These are phyloP conservation scores for Saccharomyces hybrid DNA, from an alignment of 1,139 yeast genomes.

Conservation along the genomic window DNA sequence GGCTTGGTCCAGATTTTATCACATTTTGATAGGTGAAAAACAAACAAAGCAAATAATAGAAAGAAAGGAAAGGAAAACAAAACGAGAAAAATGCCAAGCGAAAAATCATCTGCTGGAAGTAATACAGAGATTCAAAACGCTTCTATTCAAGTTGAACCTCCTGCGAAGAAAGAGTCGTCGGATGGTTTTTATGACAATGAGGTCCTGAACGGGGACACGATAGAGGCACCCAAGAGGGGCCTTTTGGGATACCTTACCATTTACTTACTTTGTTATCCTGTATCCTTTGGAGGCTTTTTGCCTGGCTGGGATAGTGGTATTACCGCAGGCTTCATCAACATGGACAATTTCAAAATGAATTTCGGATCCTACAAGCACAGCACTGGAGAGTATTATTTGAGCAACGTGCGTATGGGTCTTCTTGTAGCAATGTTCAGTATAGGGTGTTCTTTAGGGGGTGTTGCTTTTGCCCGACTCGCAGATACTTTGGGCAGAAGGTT, in stretches of 20 bases:
- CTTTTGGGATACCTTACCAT: neutral
- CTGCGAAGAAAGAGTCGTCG: too few species aligned
- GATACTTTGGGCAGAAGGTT: conserved; percentile 54
- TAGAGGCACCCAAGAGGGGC: neutral
- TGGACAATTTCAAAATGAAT: conserved; percentile 49
- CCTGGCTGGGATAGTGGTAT: conserved; percentile 68
- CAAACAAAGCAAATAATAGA: too few species aligned
- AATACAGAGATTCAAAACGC: too few species aligned
- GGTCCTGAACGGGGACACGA: neutral
- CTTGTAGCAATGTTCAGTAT: conserved; percentile 57
- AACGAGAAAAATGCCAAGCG: too few species aligned
- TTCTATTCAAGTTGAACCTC: too few species aligned
- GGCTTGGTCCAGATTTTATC: too few species aligned
- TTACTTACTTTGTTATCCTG: neutral
- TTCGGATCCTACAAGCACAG: conserved; percentile 38
- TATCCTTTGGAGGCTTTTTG: neutral
- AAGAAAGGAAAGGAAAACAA: too few species aligned
- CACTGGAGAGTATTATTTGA: conserved; percentile 34
- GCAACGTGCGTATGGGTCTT: conserved; percentile 49
- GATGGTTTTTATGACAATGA: neutral
- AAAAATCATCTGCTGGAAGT: too few species aligned
- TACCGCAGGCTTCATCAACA: conserved; percentile 64
- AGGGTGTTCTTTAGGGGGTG: conserved; percentile 59
- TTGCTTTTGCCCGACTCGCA: conserved; percentile 44
- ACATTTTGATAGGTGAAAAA: too few species aligned